These are phyloP conservation scores for Penicillium sp. DNA, from an alignment of 2,329 filamentous ascomycete species.

Conservation along the genomic window DNA sequence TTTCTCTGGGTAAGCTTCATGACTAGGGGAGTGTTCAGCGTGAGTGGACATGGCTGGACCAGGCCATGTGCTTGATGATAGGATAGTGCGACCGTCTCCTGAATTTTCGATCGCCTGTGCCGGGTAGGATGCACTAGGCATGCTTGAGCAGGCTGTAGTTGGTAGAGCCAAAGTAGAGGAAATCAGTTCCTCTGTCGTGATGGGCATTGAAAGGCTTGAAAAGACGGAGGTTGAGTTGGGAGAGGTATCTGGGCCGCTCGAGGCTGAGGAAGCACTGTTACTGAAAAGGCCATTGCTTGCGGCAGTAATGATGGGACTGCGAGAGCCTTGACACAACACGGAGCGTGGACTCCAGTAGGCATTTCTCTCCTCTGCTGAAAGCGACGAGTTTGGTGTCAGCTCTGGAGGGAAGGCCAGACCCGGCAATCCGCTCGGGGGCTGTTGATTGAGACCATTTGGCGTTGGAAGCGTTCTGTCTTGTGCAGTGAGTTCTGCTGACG, in stretches of 20 bases:
- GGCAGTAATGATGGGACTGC: constrained; percentile 13
- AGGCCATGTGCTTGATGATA: background rate
- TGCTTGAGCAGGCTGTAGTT: constrained; percentile 3
- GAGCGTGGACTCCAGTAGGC: constrained; percentile 12
- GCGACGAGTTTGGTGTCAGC: constrained; percentile 12
- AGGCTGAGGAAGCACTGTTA: constrained; percentile 8
- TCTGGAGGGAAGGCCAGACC: constrained; percentile 13
- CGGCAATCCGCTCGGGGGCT: constrained; percentile 10
- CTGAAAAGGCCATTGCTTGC: constrained; percentile 19
- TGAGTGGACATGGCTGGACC: background rate
- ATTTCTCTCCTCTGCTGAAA: constrained; percentile 17
- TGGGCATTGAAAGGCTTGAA: constrained; percentile 23
- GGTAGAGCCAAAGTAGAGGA: constrained; percentile 4
- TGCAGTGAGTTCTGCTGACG: constrained; percentile 16
- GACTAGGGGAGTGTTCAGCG: constrained; percentile 9
- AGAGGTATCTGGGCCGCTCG: constrained; percentile 16
- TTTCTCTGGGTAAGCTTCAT: constrained; percentile 18
- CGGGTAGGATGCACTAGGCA: constrained; percentile 7
- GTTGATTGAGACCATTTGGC: constrained; percentile 21
- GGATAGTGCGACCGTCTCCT: constrained; percentile 8
- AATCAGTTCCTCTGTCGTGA: constrained; percentile 9
- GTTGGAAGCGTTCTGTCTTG: constrained; percentile 34
- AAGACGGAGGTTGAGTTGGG: constrained; percentile 27
- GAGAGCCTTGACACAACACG: constrained; percentile 1
- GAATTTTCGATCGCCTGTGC: constrained; percentile 19